Percentiles rank a stretch among this genome's conserved stretches.
These are phyloP conservation scores for Rugonectria rugulosa DNA, from an alignment of 2,329 filamentous ascomycete genomes.

Conservation along the genomic window DNA sequence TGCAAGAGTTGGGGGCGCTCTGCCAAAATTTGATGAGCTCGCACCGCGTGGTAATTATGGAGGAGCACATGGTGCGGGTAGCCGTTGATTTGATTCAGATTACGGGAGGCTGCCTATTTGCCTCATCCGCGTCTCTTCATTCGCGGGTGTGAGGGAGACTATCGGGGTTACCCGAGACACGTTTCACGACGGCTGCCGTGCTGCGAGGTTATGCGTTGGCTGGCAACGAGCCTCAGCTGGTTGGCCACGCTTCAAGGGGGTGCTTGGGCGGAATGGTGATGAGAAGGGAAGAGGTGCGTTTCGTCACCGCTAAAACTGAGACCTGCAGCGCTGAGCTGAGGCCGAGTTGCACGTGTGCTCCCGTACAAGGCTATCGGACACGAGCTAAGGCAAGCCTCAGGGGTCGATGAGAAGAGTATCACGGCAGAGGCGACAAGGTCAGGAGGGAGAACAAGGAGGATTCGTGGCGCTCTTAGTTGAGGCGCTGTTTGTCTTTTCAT, in stretches of 20 bases:
- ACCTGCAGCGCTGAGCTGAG: constrained; percentile 26
- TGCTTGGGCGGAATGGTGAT: too few species aligned
- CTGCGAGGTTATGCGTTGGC: background rate
- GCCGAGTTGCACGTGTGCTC: constrained; percentile 19
- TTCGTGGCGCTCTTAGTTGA: background rate
- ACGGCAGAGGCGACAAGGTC: background rate
- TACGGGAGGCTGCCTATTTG: constrained; percentile 1
- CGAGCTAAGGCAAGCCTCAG: constrained; percentile 5
- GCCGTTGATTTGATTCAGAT: constrained; percentile 16
- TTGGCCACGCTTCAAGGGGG: too few species aligned
- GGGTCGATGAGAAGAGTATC: constrained; percentile 1
- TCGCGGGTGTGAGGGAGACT: constrained; percentile 5
- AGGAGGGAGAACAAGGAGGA: background rate
- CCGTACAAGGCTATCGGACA: background rate
- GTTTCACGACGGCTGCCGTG: constrained; percentile 19
- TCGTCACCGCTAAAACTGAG: constrained; percentile 6
- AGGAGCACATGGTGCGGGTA: constrained; percentile 8
- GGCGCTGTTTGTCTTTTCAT: background rate
- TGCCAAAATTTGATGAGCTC: constrained; percentile 1
- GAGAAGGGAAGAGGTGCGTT: constrained; percentile 9
- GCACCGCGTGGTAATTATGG: constrained; percentile 11
- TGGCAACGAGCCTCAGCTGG: background rate
- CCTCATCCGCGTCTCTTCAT: constrained; percentile 1
- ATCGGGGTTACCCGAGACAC: constrained; percentile 19
- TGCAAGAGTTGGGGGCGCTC: too few species aligned